phyloP scores from a whole-genome alignment of 2,329 filamentous ascomycete genomes.

The Aspergillus fumigatus region DNA sequence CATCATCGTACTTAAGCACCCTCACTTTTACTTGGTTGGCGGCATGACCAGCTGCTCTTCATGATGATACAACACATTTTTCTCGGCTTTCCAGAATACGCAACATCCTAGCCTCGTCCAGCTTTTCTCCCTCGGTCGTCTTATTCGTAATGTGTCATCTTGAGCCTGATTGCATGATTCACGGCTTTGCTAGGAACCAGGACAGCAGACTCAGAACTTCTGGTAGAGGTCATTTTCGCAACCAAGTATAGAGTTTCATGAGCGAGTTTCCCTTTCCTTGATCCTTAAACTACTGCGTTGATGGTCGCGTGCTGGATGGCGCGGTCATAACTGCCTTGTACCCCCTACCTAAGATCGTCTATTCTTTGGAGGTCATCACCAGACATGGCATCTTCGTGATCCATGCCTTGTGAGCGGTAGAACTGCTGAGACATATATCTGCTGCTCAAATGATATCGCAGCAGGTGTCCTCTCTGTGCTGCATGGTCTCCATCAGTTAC shows the following conservation, averaged over 20 bases:
- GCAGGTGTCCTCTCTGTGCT: slow-evolving; percentile 12
- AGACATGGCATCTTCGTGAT: neutral
- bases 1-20: neutral
- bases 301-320: neutral
- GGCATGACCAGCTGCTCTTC: no score
- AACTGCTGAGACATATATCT: neutral
- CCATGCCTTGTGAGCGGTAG: neutral
- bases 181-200: neutral
- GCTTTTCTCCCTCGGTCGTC: neutral
- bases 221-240: neutral
- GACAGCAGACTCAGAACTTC: neutral
- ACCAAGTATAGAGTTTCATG: neutral
- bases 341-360: neutral
- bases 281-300: neutral
- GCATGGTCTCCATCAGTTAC: slow-evolving; percentile 7
- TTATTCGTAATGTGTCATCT: neutral
- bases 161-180: neutral
- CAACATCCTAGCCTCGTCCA: no score
- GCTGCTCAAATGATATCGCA: slow-evolving; percentile 9
- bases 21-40: neutral
- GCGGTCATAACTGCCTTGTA: neutral
- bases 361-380: neutral
- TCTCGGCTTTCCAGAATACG: no score
- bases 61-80: no score
- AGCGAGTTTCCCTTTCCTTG: neutral